A percentile compares a stretch with the other conserved stretches of the same genome.
These are phyloP conservation scores for Dispira simplex DNA, from an alignment of 192 early-diverging fungal genomes.

Conservation along the genomic window DNA sequence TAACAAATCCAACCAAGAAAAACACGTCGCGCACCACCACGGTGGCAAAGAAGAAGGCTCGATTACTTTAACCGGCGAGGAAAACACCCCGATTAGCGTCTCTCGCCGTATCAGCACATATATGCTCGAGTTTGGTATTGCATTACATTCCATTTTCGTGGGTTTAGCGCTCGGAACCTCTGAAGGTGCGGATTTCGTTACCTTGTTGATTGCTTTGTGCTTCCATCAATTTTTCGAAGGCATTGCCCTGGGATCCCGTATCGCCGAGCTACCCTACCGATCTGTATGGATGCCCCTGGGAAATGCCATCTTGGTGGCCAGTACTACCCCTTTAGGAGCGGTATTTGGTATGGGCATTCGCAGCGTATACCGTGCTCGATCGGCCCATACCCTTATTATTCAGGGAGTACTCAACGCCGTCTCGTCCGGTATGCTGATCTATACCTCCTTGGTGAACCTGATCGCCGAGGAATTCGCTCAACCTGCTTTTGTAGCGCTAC, in stretches of 20 bases:
- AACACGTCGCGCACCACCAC: no score
- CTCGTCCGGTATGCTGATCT: constrained; percentile 69
- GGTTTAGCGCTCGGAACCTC: constrained; percentile 51
- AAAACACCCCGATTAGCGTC: no score
- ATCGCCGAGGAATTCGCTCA: constrained; percentile 54
- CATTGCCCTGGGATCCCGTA: constrained; percentile 60
- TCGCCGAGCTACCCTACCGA: constrained; percentile 28
- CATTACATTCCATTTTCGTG: constrained; percentile 61
- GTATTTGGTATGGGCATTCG: constrained; percentile 61
- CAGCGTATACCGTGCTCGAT: constrained; percentile 36
- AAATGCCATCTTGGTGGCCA: constrained; percentile 41
- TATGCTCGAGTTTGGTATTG: constrained; percentile 60
- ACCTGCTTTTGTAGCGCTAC: constrained; percentile 24
- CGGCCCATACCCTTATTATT: constrained; percentile 33
- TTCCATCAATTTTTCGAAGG: constrained; percentile 73
- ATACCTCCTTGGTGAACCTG: constrained; percentile 58
- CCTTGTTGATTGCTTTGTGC: constrained; percentile 42
- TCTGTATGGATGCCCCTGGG: constrained; percentile 21
- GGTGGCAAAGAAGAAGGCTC: no score
- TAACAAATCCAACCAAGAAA: no score
- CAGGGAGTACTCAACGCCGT: constrained; percentile 67
- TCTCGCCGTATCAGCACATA: constrained; percentile 34
- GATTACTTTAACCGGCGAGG: no score
- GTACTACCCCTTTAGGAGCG: constrained; percentile 74
- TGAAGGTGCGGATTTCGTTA: constrained; percentile 31